phyloP scores from a whole-genome alignment of 176 grass and related monocot genomes.

The Phoenix roebelenii region DNA sequence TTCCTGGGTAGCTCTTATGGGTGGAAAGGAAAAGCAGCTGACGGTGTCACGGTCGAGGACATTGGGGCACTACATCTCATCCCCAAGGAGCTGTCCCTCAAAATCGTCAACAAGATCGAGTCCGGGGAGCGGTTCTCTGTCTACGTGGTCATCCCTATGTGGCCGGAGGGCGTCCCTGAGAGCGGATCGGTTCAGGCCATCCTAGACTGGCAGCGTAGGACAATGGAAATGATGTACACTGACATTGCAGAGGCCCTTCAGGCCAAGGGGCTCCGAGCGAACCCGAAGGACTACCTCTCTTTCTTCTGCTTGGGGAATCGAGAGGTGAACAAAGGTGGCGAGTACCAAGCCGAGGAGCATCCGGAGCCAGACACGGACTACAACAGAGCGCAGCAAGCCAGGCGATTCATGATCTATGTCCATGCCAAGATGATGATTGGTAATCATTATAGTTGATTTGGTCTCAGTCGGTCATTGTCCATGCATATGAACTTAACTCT shows the following conservation, averaged over 20 bases:
- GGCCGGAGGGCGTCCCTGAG: constrained; percentile 60
- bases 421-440: constrained; percentile 70
- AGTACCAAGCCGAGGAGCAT: constrained; percentile 29
- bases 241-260: constrained; percentile 31
- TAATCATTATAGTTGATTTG: neutral
- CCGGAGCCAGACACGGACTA: constrained; percentile 36
- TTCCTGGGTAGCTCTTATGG: constrained; percentile 58
- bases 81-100: constrained; percentile 54
- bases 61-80: constrained; percentile 56
- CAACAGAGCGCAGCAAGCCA: constrained; percentile 27
- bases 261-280: constrained; percentile 22
- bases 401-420: constrained; percentile 76
- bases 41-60: constrained; percentile 26
- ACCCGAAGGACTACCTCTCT: constrained; percentile 46
- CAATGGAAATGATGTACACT: constrained; percentile 76
- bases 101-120: constrained; percentile 51
- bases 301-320: constrained; percentile 67
- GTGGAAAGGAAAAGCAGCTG: constrained; percentile 23
- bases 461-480: too few relatives aligned
- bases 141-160: constrained; percentile 63
- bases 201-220: constrained; percentile 54
- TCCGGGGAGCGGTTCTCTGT: constrained; percentile 39
- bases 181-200: constrained; percentile 59
- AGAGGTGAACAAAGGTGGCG: constrained; percentile 17
- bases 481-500: too few relatives aligned